These are phyloP conservation scores for Boletellus sp. DNA, from an alignment of 768 basidiomycete genomes.

Conservation along the genomic window DNA sequence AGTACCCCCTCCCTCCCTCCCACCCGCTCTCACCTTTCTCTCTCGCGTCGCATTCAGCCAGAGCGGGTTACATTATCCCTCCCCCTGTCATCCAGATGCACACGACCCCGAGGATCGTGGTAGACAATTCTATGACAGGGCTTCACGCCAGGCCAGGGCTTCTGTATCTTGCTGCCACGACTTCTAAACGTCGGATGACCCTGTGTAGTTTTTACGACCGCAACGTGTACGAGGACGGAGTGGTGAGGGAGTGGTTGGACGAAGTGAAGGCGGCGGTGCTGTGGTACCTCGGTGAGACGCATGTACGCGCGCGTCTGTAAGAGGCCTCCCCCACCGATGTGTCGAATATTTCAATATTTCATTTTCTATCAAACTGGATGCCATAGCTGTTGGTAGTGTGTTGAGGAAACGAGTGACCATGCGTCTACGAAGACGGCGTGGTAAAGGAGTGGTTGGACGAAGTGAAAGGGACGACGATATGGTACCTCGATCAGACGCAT, in stretches of 20 bases:
- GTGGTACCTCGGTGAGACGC: slow-evolving; percentile 28
- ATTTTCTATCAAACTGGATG: too few relatives aligned
- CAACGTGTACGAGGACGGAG: slow-evolving; percentile 39
- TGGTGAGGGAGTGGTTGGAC: slow-evolving; percentile 45
- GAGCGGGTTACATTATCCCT: neutral
- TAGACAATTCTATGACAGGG: slow-evolving; percentile 3
- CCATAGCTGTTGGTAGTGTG: too few relatives aligned
- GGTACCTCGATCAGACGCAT: slow-evolving; percentile 26
- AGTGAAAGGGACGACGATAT: slow-evolving; percentile 32
- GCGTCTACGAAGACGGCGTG: too few relatives aligned
- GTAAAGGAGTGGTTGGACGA: slow-evolving; percentile 25
- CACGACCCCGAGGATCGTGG: neutral
- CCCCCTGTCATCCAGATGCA: neutral
- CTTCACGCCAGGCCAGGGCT: slow-evolving; percentile 46
- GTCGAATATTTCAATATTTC: too few relatives aligned
- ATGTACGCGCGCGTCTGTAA: too few relatives aligned
- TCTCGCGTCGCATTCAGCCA: neutral
- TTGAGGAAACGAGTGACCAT: too few relatives aligned
- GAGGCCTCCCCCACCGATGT: too few relatives aligned
- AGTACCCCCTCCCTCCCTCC: neutral
- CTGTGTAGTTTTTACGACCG: slow-evolving; percentile 35
- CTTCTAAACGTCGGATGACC: slow-evolving; percentile 29
- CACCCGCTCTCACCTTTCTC: slow-evolving; percentile 3
- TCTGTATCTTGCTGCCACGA: slow-evolving; percentile 40
- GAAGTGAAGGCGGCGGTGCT: slow-evolving; percentile 38